A percentile compares a stretch with the other conserved stretches of the same genome.
Conservation (phyloP, 139 green algal species). For the Diplosphaera chodatii region DNA sequence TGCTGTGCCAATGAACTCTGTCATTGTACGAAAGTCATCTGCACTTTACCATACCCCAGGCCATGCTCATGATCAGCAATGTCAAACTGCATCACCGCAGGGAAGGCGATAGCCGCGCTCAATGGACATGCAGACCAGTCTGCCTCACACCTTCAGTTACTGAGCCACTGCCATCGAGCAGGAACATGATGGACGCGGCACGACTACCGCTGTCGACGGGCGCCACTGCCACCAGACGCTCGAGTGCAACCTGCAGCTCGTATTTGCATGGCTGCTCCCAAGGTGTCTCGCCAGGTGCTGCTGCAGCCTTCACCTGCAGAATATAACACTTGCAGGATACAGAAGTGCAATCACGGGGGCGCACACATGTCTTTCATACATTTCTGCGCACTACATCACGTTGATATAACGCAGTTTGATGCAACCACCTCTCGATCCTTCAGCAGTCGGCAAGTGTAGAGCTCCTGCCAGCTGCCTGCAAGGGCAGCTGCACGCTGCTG, state of each 20-base stretch:
- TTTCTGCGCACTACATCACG: no score
- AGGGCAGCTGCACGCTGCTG: neutral
- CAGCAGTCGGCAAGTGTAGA: slow-evolving; percentile 5
- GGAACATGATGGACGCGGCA: slow-evolving; percentile 3
- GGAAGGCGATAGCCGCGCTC: no score
- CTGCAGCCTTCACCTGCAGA: neutral
- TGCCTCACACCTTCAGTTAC: neutral
- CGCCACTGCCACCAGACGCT: neutral
- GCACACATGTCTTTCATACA: no score
- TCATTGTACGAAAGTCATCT: slow-evolving; percentile 17
- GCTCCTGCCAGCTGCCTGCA: slow-evolving; percentile 8
- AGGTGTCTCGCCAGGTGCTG: neutral
- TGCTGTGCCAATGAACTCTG: slow-evolving; percentile 2
- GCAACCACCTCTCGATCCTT: slow-evolving; percentile 1
- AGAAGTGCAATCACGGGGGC: no score
- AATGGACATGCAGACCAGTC: no score
- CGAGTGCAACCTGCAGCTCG: slow-evolving; percentile 6
- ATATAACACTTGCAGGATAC: no score
- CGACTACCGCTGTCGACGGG: no score
- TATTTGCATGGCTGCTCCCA: slow-evolving; percentile 3
- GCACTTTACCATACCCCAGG: neutral
- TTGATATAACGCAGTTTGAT: no score
- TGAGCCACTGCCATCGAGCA: slow-evolving; percentile 19
- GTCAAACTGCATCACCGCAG: no score
- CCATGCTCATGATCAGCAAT: neutral